These are phyloP conservation scores for Elsinoe arachidis DNA, from an alignment of 2,329 filamentous ascomycete genomes.

Conservation along the genomic window DNA sequence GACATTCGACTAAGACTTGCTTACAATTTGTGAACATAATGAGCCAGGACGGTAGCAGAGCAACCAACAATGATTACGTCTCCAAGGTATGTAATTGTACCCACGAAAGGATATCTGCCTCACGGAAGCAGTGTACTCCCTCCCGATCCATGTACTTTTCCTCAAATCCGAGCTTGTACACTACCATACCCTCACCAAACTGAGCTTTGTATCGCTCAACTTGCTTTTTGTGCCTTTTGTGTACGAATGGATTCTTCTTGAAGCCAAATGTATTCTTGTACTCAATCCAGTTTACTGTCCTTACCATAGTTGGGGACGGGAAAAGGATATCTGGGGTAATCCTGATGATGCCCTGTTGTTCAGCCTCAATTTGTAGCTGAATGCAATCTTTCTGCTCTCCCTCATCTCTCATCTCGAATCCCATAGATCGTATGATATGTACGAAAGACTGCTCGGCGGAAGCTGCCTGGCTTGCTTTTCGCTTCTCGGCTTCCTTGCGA, in stretches of 20 bases:
- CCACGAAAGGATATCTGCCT: background rate
- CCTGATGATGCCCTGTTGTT: background rate
- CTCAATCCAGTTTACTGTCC: background rate
- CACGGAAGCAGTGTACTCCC: background rate
- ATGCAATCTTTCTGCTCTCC: constrained; percentile 3
- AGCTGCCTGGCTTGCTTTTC: background rate
- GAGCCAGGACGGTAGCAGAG: too few relatives aligned
- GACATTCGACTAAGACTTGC: too few relatives aligned
- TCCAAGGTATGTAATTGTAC: too few relatives aligned
- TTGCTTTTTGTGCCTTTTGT: background rate
- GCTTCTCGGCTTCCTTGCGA: background rate
- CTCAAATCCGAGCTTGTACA: constrained; percentile 6
- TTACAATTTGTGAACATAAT: too few relatives aligned
- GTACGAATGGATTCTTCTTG: constrained; percentile 7
- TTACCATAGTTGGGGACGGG: background rate
- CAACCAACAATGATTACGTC: too few relatives aligned
- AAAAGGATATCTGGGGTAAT: constrained; percentile 1
- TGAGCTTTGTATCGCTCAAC: background rate
- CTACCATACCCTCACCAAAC: constrained; percentile 1
- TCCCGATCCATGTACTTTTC: background rate
- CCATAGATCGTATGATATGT: background rate
- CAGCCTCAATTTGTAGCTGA: background rate
- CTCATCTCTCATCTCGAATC: background rate
- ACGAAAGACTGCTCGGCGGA: background rate
- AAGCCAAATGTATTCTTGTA: constrained; percentile 10